phyloP scores from a whole-genome alignment of 441 rosid genomes.

The Rhodomyrtus psidioides region DNA sequence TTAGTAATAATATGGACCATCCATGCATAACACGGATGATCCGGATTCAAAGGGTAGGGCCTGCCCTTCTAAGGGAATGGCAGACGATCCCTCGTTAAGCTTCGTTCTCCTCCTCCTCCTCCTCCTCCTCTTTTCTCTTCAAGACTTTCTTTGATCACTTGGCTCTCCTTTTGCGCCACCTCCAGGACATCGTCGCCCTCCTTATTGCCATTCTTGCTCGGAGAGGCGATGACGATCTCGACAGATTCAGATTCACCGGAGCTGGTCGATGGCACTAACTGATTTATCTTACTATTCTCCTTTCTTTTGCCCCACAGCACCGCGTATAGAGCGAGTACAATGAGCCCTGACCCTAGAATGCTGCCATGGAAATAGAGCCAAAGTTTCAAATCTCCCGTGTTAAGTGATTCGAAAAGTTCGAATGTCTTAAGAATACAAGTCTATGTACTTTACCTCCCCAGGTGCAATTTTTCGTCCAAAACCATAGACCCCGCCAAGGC shows the following conservation, averaged over 20 bases:
- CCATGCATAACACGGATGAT: too few relatives aligned
- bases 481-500: constrained; percentile 12
- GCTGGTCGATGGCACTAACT: background rate
- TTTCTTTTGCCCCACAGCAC: constrained; percentile 15
- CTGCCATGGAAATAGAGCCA: background rate
- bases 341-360: constrained; percentile 19
- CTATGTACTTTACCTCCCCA: constrained; percentile 12
- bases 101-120: background rate
- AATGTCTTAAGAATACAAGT: background rate
- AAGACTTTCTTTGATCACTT: background rate
- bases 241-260: background rate
- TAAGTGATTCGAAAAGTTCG: background rate
- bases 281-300: background rate
- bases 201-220: background rate
- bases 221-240: background rate
- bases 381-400: background rate
- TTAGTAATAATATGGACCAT: too few relatives aligned
- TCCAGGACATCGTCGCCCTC: background rate
- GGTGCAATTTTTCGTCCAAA: constrained; percentile 11
- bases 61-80: too few relatives aligned
- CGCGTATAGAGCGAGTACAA: constrained; percentile 13
- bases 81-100: too few relatives aligned
- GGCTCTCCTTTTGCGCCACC: background rate
- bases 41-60: too few relatives aligned
- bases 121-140: background rate